Base-by-base conservation (phyloP, 2,329 filamentous ascomycete genomes). In the Colletotrichum sp. region DNA sequence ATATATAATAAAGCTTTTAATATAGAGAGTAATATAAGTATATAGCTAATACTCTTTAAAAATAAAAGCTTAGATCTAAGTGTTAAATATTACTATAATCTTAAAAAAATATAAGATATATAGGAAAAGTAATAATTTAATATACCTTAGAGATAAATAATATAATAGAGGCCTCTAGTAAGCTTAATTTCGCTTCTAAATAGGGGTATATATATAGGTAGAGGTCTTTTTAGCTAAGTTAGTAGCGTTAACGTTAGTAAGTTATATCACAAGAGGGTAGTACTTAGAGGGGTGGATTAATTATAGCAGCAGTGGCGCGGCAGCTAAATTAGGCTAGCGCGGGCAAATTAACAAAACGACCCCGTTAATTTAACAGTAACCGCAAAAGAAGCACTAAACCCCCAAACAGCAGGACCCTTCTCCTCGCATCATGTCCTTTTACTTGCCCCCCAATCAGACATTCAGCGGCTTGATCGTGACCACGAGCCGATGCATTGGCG, bases 81-180 rank as follows among this genome's bases (percentile, higher is more conserved):
- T 1, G 1, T 55, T 55, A 25, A 1, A 55, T 55, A 55, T 22
- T 2, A 1, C 1, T 5, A 6, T 22, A 55, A 2, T 55, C 4
- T 11, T 22, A 19, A 55, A 55, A 55, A 55, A 36, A 36, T 36
- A 36, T 22, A 55, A 0, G 8, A 55, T 55, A 55, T 55, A 55
- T 55, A 55, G 22, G n/a, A 22, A 55, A 55, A 55, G 6, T 55
- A 22, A 55, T 11, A 22, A 22, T 55, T 55, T n/a, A 22, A 55
- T 55, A 55, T 55, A 55, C 1, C 1, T 55, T 12, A 3, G 7
- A 55, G 3, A 55, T 16, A 25, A 3, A 6, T 16, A 55, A 1
- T 4, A 8, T 36, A 36, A 36, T 36, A 34, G 32, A 34, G 3
- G 12, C 5, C 1, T 34, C 9, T 7, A 19, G 8, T 52, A 52